Evolutionary conservation across 371 early-diverging fungal genomes (phyloP).

Genomic region (Apophysomyces ossiformis): DNA sequence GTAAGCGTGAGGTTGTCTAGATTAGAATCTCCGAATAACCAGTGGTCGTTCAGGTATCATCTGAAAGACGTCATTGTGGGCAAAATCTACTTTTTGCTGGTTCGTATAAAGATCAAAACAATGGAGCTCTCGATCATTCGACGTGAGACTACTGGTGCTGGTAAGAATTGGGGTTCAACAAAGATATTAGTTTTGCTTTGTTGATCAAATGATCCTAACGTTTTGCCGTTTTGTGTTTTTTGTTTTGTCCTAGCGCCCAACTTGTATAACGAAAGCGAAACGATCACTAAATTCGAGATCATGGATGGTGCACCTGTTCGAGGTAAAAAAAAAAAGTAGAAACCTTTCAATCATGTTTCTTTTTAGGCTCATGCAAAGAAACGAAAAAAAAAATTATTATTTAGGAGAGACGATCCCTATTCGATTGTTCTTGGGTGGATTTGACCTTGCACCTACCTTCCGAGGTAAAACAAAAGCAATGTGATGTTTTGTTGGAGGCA

Average conservation of each 20-base stretch:
- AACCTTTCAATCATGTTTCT: neutral
- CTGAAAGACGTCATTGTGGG: slow-evolving; percentile 98
- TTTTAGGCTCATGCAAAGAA: neutral
- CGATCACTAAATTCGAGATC: slow-evolving; percentile 97
- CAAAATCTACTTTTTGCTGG: slow-evolving; percentile 97
- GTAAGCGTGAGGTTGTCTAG: slow-evolving; percentile 40
- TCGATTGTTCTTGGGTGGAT: slow-evolving; percentile 94
- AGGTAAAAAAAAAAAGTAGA: slow-evolving; percentile 43
- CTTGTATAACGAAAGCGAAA: slow-evolving; percentile 97
- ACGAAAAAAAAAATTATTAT: neutral
- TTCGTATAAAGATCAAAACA: slow-evolving; percentile 98
- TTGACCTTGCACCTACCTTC: slow-evolving; percentile 93
- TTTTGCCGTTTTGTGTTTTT: neutral
- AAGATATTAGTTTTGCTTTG: neutral
- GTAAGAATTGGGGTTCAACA: slow-evolving; percentile 24
- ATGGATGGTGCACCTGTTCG: slow-evolving; percentile 99
- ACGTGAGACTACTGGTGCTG: slow-evolving; percentile 94
- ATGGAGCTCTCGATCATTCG: slow-evolving; percentile 98
- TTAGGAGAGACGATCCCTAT: slow-evolving; percentile 97
- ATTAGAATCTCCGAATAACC: neutral
- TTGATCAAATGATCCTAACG: neutral
- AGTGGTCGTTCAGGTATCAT: slow-evolving; percentile 68
- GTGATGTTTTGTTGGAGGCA: neutral
- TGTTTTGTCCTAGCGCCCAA: slow-evolving; percentile 71
- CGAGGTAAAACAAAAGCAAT: slow-evolving; percentile 41